Base-by-base conservation (phyloP, 2,329 filamentous ascomycete genomes). In the Beauveria scarabaeidicola region DNA sequence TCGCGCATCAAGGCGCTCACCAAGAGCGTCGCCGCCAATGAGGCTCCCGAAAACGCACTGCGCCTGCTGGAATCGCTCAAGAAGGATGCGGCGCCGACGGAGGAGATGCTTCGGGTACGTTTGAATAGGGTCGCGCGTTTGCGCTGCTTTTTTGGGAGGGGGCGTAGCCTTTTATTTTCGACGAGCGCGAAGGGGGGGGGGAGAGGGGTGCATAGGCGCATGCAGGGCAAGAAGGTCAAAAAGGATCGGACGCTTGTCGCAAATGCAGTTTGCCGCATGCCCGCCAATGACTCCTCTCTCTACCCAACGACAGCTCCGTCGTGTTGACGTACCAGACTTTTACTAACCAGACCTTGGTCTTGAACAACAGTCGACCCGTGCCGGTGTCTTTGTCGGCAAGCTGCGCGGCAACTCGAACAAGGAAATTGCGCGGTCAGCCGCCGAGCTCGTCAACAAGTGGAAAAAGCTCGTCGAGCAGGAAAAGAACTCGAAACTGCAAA, bases 301-400 rank as follows among this genome's bases (percentile, higher is more conserved):
- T 25, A 6, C n/a, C 19, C 19, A 7, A n/a, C 13, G 21, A 11
- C 29, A 17, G 41, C 10, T 27, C 25, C 11, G 13, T 6, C 11
- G 8, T n/a, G 19, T 25, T 17, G 5, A 47, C 5, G 8, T 25
- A 15, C 32, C 5, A 13, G 9, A 27, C 8, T 50, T 21, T 40
- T 36, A 29, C 62, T 63, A 51, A 63, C 61, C 9, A 3, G 1
- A 5, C 19, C 44, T 19, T 60, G 32, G 25, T 52, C 58, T 62
- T 15, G 32, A 36, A 15, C 5, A 13, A 36, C 32, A 88, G 85
- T 81, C 88, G 46, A 97, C 93, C n/a, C 89, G 88, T 67, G 93
- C 96, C 55, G 94, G 94, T 67, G 87, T 96, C 65, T 85, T 88
- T 54, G 89, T 97, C 63, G 93, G 92, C 72, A 93, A 91, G 72